phyloP scores from a whole-genome alignment of 495 filamentous ascomycete species.

The Astrothelium subdiscretum region DNA sequence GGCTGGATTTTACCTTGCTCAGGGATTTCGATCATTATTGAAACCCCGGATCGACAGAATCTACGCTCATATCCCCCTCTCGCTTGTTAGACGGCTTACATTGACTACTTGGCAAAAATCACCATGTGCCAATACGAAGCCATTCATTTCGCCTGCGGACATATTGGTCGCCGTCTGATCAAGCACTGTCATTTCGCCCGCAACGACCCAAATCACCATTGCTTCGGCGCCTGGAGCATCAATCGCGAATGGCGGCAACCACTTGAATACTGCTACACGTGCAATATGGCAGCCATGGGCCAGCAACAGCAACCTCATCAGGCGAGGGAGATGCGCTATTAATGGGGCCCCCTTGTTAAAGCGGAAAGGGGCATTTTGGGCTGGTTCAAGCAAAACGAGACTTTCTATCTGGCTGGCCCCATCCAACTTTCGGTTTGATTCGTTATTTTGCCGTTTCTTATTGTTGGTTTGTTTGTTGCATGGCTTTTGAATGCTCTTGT shows the following conservation, averaged over 20 bases:
- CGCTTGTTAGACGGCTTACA: too few species aligned
- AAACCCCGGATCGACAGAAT: not conserved
- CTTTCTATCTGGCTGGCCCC: not conserved
- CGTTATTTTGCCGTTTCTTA: not conserved
- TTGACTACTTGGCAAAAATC: not conserved
- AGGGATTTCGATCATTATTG: not conserved
- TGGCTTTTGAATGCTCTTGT: not conserved
- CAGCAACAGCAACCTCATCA: constrained; percentile 7
- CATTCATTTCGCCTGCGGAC: constrained; percentile 49
- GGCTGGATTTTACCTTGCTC: not conserved
- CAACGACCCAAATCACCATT: constrained; percentile 52
- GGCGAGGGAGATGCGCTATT: constrained; percentile 9
- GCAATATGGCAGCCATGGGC: constrained; percentile 10
- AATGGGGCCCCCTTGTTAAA: not conserved
- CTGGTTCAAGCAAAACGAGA: not conserved
- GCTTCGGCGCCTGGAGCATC: constrained; percentile 43
- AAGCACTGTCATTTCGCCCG: constrained; percentile 60
- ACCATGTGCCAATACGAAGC: constrained; percentile 58
- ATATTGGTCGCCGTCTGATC: constrained; percentile 42
- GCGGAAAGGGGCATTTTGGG: not conserved
- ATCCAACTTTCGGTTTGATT: not conserved
- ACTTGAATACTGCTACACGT: constrained; percentile 36
- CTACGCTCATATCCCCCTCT: too few species aligned
- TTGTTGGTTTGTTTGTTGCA: constrained; percentile 5
- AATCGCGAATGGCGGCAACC: constrained; percentile 42